Evolutionary conservation across 2,329 filamentous ascomycete genomes (phyloP).

Genomic region (Colletotrichum spinosum): DNA sequence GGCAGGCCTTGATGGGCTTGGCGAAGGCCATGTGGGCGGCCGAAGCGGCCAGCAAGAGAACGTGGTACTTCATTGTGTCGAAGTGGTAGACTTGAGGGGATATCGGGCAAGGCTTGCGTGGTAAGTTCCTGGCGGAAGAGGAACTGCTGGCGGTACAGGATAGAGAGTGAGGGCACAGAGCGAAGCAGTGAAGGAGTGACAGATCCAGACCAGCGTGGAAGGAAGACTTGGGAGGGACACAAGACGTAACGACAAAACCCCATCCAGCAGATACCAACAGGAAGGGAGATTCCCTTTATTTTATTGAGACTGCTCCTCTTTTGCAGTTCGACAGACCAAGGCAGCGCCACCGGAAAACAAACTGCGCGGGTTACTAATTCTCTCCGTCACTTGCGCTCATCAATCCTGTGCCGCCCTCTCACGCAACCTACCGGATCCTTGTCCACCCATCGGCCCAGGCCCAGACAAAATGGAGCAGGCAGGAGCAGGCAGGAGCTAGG

Average conservation of each 20-base stretch:
- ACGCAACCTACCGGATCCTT: constrained; percentile 14
- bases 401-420: constrained; percentile 7
- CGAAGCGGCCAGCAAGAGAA: constrained; percentile 36
- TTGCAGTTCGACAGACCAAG: constrained; percentile 16
- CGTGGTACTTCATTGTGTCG: constrained; percentile 38
- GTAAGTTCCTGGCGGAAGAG: constrained; percentile 9
- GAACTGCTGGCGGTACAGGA: constrained; percentile 6
- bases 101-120: not conserved
- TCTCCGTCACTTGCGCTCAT: not conserved
- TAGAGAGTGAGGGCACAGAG: constrained; percentile 1
- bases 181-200: constrained; percentile 30
- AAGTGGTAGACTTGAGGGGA: constrained; percentile 16
- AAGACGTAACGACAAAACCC: not conserved
- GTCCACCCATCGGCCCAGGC: constrained; percentile 19
- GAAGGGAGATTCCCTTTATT: constrained; percentile 4
- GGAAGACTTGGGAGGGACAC: constrained; percentile 2
- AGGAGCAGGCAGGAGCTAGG: not conserved
- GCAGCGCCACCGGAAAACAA: constrained; percentile 20
- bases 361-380: constrained; percentile 8
- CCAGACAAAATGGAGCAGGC: not conserved
- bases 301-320: constrained; percentile 12
- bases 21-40: constrained; percentile 34
- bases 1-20: constrained; percentile 28
- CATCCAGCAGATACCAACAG: not conserved
- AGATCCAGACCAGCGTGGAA: constrained; percentile 31